A percentile compares a stretch with the other conserved stretches of the same genome.
phyloP scores from a whole-genome alignment of 805 yeast genomes.

The Barnettozyma wickerhamii region DNA sequence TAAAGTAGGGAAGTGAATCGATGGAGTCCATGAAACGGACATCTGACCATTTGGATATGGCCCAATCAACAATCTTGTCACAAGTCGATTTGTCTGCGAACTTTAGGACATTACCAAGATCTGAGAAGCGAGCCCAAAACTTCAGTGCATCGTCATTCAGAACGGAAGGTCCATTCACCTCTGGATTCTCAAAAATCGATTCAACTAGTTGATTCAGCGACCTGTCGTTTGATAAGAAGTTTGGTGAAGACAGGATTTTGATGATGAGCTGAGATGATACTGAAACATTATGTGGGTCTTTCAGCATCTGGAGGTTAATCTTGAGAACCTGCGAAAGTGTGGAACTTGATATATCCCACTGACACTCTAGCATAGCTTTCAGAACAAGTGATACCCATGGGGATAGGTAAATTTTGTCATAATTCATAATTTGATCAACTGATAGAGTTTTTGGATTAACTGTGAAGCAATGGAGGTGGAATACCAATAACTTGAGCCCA shows the following conservation, averaged over 20 bases:
- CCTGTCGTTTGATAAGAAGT: conserved; percentile 29
- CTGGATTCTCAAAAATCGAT: conserved; percentile 48
- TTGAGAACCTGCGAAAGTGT: conserved; percentile 24
- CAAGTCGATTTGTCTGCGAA: conserved; percentile 27
- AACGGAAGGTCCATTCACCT: conserved; percentile 54
- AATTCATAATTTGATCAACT: conserved; percentile 9
- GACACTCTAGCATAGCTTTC: conserved; percentile 16
- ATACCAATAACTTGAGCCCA: conserved; percentile 28
- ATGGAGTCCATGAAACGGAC: not conserved
- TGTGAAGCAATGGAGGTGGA: conserved; percentile 20
- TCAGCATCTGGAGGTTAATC: conserved; percentile 32
- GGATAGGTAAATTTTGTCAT: conserved; percentile 8
- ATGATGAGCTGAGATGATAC: conserved; percentile 23
- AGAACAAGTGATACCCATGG: conserved; percentile 20
- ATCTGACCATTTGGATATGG: conserved; percentile 38
- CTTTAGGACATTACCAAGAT: conserved; percentile 32
- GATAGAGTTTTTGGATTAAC: conserved; percentile 2
- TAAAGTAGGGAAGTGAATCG: conserved; percentile 29
- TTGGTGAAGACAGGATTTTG: conserved; percentile 16
- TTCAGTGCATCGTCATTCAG: conserved; percentile 42
- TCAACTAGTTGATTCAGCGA: conserved; percentile 43
- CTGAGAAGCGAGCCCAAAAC: conserved; percentile 49
- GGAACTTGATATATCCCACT: conserved; percentile 15
- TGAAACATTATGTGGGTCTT: conserved; percentile 18
- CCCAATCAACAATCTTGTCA: conserved; percentile 46